phyloP scores from a whole-genome alignment of 1,139 yeast genomes.

The Lodderomyces margitis region DNA sequence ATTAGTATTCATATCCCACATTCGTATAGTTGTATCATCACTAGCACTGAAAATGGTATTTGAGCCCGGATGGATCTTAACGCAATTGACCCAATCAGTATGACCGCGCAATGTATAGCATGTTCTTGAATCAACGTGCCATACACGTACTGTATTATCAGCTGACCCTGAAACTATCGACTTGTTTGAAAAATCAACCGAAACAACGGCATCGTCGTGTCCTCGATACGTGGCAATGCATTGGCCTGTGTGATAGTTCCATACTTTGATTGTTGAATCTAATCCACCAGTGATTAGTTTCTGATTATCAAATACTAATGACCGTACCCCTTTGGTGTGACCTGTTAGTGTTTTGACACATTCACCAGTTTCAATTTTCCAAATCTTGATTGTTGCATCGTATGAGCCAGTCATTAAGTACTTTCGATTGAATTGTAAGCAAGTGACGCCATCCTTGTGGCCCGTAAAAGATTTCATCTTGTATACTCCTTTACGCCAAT shows the following conservation, averaged over 20 bases:
- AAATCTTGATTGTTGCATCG: constrained; percentile 82
- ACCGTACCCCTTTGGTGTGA: constrained; percentile 80
- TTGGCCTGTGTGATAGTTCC: constrained; percentile 94
- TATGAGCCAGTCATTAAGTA: constrained; percentile 87
- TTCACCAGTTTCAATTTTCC: constrained; percentile 83
- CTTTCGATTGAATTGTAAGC: constrained; percentile 77
- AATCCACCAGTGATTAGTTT: constrained; percentile 90
- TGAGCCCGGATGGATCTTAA: constrained; percentile 77
- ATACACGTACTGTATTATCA: constrained; percentile 85
- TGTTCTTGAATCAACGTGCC: constrained; percentile 94
- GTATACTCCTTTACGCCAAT: constrained; percentile 88
- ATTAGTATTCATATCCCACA: constrained; percentile 90
- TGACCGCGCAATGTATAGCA: constrained; percentile 94
- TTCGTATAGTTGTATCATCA: constrained; percentile 86
- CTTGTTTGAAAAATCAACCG: constrained; percentile 76
- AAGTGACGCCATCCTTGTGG: constrained; percentile 84
- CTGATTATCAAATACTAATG: constrained; percentile 81
- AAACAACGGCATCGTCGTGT: constrained; percentile 80
- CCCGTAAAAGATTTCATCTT: constrained; percentile 66
- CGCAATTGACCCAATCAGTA: constrained; percentile 87
- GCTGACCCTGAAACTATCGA: constrained; percentile 92
- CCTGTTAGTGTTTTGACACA: constrained; percentile 76
- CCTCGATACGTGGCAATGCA: constrained; percentile 93
- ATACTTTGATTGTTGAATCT: constrained; percentile 87
- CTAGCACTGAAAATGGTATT: constrained; percentile 82